A percentile compares a stretch with the other conserved stretches of the same genome.
These are phyloP conservation scores for Naumovozyma castellii DNA, from an alignment of 805 yeast species.

Conservation along the genomic window DNA sequence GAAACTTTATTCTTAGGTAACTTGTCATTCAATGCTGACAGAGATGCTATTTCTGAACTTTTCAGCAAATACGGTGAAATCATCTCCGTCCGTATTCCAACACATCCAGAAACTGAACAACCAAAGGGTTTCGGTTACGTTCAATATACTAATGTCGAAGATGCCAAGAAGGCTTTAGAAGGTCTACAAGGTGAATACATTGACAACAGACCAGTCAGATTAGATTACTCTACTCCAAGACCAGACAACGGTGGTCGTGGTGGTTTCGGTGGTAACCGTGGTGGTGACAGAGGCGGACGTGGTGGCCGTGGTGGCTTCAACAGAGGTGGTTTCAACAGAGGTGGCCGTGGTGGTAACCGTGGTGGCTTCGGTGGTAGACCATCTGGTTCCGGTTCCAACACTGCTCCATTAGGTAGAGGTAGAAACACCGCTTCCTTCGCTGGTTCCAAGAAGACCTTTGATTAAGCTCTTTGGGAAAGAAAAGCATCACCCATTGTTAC, in stretches of 20 bases:
- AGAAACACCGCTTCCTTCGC: conserved; percentile 52
- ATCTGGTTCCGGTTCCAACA: conserved; percentile 52
- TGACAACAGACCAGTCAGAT: conserved; percentile 87
- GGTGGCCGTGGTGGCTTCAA: conserved; percentile 29
- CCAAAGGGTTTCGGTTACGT: conserved; percentile 99
- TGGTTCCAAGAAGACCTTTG: conserved; percentile 79
- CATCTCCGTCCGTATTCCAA: conserved; percentile 87
- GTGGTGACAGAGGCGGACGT: conserved; percentile 29
- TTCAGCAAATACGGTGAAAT: conserved; percentile 77
- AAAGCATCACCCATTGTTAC: too few relatives aligned
- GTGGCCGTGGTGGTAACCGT: conserved; percentile 29
- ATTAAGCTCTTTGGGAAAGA: too few relatives aligned
- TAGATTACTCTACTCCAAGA: conserved; percentile 90
- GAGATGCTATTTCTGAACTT: conserved; percentile 63
- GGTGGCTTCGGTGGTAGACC: conserved; percentile 33
- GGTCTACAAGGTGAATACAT: conserved; percentile 82
- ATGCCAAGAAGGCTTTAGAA: conserved; percentile 80
- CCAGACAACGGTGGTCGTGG: conserved; percentile 36
- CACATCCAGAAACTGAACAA: conserved; percentile 97
- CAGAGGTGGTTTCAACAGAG: conserved; percentile 23
- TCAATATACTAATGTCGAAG: conserved; percentile 78
- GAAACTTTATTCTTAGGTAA: conserved; percentile 96
- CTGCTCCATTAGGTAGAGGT: conserved; percentile 41
- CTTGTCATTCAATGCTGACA: conserved; percentile 81
- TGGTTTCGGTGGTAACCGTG: conserved; percentile 17